Evolutionary conservation across 306 rosid genomes (phyloP).

Genomic region (Castanospermum australe): DNA sequence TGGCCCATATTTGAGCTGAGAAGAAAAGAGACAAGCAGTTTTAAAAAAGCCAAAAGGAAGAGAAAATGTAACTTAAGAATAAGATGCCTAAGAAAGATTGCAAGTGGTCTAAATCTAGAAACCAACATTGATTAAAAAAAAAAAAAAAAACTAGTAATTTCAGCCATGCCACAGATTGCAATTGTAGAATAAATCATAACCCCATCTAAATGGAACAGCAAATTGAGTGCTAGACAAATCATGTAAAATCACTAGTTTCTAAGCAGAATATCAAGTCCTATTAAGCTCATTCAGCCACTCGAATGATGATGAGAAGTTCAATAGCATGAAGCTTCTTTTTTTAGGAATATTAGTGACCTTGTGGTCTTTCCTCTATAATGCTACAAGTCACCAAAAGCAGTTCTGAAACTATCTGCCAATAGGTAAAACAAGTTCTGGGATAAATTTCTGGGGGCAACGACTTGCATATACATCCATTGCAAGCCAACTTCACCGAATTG

Average conservation of each 20-base stretch:
- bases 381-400: background rate
- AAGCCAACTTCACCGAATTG: background rate
- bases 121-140: background rate
- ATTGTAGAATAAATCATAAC: background rate
- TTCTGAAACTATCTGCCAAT: background rate
- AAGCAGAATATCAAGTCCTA: background rate
- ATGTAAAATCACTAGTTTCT: background rate
- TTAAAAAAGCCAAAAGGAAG: background rate
- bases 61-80: background rate
- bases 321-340: background rate
- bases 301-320: background rate
- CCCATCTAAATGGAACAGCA: background rate
- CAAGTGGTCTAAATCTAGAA: background rate
- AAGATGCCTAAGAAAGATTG: background rate
- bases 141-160: background rate
- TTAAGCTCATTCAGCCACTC: background rate
- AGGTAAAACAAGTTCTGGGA: background rate
- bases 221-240: background rate
- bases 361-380: background rate
- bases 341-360: background rate
- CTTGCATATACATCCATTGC: background rate
- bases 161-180: background rate
- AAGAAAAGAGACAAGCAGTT: background rate
- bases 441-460: background rate
- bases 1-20: constrained; percentile 82